A percentile compares a stretch with the other conserved stretches of the same genome.
phyloP scores from a whole-genome alignment of 2,329 filamentous ascomycete genomes.

The Colletotrichum tropicicola region DNA sequence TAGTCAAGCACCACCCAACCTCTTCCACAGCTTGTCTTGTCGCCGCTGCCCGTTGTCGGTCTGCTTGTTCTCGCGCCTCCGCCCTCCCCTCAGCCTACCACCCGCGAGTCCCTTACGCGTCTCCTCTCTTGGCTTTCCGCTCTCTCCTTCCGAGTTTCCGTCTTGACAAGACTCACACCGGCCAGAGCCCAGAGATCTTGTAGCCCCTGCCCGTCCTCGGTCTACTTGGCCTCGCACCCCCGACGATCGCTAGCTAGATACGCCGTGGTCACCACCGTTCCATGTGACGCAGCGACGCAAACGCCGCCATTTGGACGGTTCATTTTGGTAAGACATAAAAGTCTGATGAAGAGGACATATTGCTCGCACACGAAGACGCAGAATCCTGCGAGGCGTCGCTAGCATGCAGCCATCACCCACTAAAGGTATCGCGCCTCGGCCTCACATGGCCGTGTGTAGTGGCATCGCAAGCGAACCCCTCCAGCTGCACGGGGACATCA shows the following conservation, averaged over 20 bases:
- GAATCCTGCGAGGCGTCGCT: background rate
- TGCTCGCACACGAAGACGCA: background rate
- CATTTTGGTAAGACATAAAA: no score
- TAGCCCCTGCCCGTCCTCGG: no score
- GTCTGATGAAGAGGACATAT: no score
- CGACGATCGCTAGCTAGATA: no score
- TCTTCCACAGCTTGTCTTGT: background rate
- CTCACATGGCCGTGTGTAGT: background rate
- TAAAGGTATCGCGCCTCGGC: background rate
- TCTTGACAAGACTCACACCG: background rate
- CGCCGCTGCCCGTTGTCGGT: background rate
- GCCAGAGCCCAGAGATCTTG: background rate
- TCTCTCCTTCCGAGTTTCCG: background rate
- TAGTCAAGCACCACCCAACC: background rate
- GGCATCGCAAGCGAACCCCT: background rate
- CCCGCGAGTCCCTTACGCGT: slow-evolving; percentile 1
- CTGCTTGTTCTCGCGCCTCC: background rate
- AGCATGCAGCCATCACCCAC: background rate
- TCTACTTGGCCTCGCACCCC: no score
- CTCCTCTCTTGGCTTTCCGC: background rate
- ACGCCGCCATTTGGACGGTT: no score
- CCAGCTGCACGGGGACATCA: background rate
- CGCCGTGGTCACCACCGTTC: no score
- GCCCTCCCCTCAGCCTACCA: background rate
- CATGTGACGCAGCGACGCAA: no score